Conservation (phyloP, 257 asterid genomes). For the Scutellaria minor region DNA sequence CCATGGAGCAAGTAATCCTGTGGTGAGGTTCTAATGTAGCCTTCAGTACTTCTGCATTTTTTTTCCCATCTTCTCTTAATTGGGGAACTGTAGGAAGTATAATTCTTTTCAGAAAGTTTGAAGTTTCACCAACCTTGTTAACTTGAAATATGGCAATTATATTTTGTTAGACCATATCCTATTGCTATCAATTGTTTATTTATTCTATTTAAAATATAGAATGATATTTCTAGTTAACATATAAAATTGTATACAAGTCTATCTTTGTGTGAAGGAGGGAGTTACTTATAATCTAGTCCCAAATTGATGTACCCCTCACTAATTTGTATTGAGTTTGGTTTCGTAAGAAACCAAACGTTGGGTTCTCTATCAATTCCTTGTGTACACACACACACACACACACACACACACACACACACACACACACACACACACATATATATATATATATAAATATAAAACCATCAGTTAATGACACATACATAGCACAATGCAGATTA, state of each 20-base stretch:
- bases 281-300: too few species aligned
- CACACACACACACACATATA: too few species aligned
- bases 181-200: constrained; percentile 11
- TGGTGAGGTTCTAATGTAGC: constrained; percentile 58
- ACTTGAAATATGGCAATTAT: constrained; percentile 20
- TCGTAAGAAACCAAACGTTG: too few species aligned
- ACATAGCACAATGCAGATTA: background rate
- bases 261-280: too few species aligned
- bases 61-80: constrained; percentile 18
- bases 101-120: constrained; percentile 10
- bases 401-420: too few species aligned
- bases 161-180: constrained; percentile 23
- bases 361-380: too few species aligned
- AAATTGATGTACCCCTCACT: too few species aligned
- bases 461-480: background rate
- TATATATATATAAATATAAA: too few species aligned
- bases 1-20: constrained; percentile 72
- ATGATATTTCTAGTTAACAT: constrained; percentile 7
- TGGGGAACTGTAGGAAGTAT: constrained; percentile 10
- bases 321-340: too few species aligned
- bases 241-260: background rate
- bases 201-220: constrained; percentile 5
- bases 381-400: too few species aligned
- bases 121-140: constrained; percentile 20
- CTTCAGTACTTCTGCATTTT: background rate